phyloP scores from a whole-genome alignment of 2,329 filamentous ascomycete species.

The Aspergillus aculeatinus region DNA sequence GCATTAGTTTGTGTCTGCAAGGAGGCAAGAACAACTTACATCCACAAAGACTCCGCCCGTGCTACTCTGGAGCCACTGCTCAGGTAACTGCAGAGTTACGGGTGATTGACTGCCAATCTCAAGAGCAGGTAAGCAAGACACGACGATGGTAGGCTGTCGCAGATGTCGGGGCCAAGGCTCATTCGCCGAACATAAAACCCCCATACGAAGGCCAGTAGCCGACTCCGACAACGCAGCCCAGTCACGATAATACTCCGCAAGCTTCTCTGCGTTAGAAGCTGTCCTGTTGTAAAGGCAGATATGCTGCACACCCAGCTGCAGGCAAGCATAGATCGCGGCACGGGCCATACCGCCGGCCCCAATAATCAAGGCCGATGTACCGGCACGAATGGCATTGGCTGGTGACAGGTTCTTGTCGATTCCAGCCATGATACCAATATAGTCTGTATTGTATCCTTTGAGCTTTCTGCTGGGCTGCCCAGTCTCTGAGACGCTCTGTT shows the following conservation, averaged over 20 bases:
- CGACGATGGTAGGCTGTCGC: slow-evolving; percentile 22
- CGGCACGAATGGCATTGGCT: slow-evolving; percentile 22
- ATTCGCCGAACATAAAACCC: slow-evolving; percentile 13
- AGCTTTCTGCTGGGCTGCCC: slow-evolving; percentile 12
- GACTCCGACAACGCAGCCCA: background rate
- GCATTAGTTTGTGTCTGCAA: background rate
- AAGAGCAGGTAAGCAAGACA: background rate
- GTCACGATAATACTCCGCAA: slow-evolving; percentile 21
- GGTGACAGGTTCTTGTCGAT: slow-evolving; percentile 27
- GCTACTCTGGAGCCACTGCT: slow-evolving; percentile 22
- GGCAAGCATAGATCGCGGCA: slow-evolving; percentile 29
- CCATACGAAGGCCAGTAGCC: background rate
- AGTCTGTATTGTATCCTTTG: slow-evolving; percentile 31
- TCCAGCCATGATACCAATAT: slow-evolving; percentile 29
- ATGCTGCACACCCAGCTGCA: slow-evolving; percentile 23
- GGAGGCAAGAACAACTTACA: slow-evolving; percentile 13
- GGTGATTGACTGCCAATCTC: background rate
- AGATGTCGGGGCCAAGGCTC: slow-evolving; percentile 20
- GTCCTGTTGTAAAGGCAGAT: slow-evolving; percentile 32
- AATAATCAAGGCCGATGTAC: slow-evolving; percentile 25
- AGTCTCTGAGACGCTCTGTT: background rate
- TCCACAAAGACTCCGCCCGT: slow-evolving; percentile 27
- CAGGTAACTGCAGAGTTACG: slow-evolving; percentile 11
- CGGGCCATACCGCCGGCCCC: slow-evolving; percentile 30
- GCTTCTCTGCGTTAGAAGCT: slow-evolving; percentile 14